Evolutionary conservation across 495 filamentous ascomycete genomes (phyloP).

Genomic region (Xylaria castorea): DNA sequence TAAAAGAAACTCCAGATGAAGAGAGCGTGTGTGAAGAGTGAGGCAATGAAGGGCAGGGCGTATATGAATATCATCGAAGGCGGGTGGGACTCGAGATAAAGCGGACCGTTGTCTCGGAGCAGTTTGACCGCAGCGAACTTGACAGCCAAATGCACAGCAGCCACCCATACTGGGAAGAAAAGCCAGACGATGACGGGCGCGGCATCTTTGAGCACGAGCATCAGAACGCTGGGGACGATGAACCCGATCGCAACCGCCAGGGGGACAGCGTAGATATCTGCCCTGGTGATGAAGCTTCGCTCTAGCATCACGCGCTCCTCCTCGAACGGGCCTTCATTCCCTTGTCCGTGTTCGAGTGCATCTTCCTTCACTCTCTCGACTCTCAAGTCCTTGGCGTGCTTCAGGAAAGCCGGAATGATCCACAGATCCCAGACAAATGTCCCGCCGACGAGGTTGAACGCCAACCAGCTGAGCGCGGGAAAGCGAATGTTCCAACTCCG

Average conservation of each 20-base stretch:
- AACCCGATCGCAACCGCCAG: slow-evolving; percentile 46
- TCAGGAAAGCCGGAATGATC: slow-evolving; percentile 50
- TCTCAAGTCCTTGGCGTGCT: slow-evolving; percentile 40
- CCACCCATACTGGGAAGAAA: slow-evolving; percentile 51
- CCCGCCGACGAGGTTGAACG: slow-evolving; percentile 49
- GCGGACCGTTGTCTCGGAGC: slow-evolving; percentile 19
- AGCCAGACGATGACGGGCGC: slow-evolving; percentile 66
- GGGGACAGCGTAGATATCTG: slow-evolving; percentile 50
- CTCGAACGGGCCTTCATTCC: slow-evolving; percentile 28
- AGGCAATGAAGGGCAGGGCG: slow-evolving; percentile 43
- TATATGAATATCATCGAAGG: slow-evolving; percentile 41
- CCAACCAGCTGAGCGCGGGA: slow-evolving; percentile 47
- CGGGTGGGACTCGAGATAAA: slow-evolving; percentile 45
- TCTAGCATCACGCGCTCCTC: slow-evolving; percentile 15
- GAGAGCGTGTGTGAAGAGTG: slow-evolving; percentile 40
- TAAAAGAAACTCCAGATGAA: slow-evolving; percentile 41
- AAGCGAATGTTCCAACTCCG: slow-evolving; percentile 41
- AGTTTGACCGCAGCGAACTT: slow-evolving; percentile 25
- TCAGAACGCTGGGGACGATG: slow-evolving; percentile 55
- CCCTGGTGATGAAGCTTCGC: slow-evolving; percentile 41
- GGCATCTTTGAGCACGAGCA: slow-evolving; percentile 78
- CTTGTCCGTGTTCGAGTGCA: background rate
- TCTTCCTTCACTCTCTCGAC: slow-evolving; percentile 27
- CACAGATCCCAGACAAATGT: slow-evolving; percentile 51
- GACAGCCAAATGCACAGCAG: slow-evolving; percentile 39